Conservation (phyloP, 1,284 basidiomycete genomes). For the Ustilago cynodontis region DNA sequence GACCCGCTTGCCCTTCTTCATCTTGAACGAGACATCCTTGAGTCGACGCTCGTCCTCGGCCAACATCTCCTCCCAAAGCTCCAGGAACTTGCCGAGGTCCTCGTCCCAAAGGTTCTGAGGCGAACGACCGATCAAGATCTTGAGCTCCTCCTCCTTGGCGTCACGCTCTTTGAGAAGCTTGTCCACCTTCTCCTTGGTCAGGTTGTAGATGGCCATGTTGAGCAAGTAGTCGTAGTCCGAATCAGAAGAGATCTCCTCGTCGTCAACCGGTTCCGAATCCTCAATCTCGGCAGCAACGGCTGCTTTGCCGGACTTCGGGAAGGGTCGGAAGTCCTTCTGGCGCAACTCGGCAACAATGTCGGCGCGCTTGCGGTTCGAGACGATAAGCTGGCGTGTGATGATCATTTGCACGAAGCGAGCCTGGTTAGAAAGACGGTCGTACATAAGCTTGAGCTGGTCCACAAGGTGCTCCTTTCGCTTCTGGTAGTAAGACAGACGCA, state of each 20-base stretch:
- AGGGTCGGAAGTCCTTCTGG: slow-evolving; percentile 83
- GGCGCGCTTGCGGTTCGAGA: slow-evolving; percentile 90
- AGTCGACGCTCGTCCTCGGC: slow-evolving; percentile 75
- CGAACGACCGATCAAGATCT: slow-evolving; percentile 81
- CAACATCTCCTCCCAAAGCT: slow-evolving; percentile 81
- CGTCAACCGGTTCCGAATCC: slow-evolving; percentile 73
- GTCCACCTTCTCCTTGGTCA: slow-evolving; percentile 94
- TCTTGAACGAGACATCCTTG: slow-evolving; percentile 70
- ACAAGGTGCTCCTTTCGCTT: slow-evolving; percentile 88
- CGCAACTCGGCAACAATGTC: slow-evolving; percentile 89
- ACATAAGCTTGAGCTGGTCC: slow-evolving; percentile 83
- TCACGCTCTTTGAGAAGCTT: slow-evolving; percentile 84
- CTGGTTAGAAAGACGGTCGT: slow-evolving; percentile 92
- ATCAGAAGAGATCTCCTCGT: slow-evolving; percentile 73
- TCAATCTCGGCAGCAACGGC: slow-evolving; percentile 76
- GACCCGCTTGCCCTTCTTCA: slow-evolving; percentile 74
- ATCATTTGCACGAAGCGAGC: slow-evolving; percentile 98
- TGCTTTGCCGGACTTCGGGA: slow-evolving; percentile 82
- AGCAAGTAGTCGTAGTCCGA: slow-evolving; percentile 94
- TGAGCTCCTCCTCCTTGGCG: slow-evolving; percentile 85
- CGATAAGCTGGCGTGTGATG: slow-evolving; percentile 85
- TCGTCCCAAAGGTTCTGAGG: slow-evolving; percentile 90
- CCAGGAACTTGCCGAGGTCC: slow-evolving; percentile 86
- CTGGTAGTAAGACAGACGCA: slow-evolving; percentile 84
- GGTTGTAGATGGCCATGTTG: slow-evolving; percentile 92